Evolutionary conservation across 345 rosid species (phyloP).

Genomic region (Toxicodendron radicans): DNA sequence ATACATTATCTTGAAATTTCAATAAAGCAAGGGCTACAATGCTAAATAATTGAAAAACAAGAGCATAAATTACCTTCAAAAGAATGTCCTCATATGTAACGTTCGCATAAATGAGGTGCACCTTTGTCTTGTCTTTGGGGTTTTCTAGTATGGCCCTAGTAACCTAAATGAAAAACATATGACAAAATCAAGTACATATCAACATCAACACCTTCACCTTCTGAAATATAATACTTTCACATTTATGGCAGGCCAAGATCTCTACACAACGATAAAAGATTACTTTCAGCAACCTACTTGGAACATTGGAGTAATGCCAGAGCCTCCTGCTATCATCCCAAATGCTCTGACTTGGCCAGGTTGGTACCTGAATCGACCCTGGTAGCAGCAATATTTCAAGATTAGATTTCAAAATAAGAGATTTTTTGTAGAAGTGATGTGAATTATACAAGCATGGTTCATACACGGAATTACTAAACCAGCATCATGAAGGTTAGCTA

Average conservation of each 20-base stretch:
- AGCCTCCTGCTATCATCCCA: conserved; percentile 98
- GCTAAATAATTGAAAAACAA: background rate
- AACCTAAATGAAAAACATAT: conserved; percentile 51
- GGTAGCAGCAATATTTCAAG: conserved; percentile 22
- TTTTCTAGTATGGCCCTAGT: conserved; percentile 90
- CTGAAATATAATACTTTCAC: background rate
- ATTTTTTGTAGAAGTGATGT: background rate
- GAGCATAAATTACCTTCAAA: conserved; percentile 60
- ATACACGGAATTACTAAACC: background rate
- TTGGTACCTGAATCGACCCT: conserved; percentile 95
- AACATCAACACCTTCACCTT: conserved; percentile 10
- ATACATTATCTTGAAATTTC: background rate
- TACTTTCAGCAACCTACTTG: conserved; percentile 51
- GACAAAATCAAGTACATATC: background rate
- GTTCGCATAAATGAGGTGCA: conserved; percentile 91
- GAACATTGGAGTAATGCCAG: conserved; percentile 99
- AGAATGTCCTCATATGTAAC: conserved; percentile 90
- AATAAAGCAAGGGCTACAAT: conserved; percentile 9
- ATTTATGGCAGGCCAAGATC: conserved; percentile 1
- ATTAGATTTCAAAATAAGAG: background rate
- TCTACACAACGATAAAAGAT: background rate
- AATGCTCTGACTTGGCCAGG: conserved; percentile 88
- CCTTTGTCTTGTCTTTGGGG: conserved; percentile 76
- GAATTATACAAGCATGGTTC: background rate
- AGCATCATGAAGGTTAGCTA: conserved; percentile 7